phyloP scores from a whole-genome alignment of 2,329 filamentous ascomycete genomes.

The Pseudogymnoascus sp. region DNA sequence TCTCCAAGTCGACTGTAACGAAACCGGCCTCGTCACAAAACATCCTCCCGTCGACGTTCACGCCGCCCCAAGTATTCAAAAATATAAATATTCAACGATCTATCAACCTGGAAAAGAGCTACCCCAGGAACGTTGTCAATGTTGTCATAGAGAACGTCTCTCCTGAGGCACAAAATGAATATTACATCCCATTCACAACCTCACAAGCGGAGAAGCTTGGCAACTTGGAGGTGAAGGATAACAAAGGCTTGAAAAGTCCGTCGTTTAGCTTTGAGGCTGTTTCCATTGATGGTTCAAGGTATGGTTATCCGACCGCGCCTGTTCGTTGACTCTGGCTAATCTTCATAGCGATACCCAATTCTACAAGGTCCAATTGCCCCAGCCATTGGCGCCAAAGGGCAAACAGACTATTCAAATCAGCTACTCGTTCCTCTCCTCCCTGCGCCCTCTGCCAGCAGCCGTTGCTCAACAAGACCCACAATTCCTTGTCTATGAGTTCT shows the following conservation, averaged over 20 bases:
- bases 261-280: constrained; percentile 62
- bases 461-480: constrained; percentile 83
- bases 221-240: constrained; percentile 84
- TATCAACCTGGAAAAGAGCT: constrained; percentile 88
- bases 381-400: constrained; percentile 62
- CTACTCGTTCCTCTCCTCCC: constrained; percentile 71
- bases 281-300: constrained; percentile 54
- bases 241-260: constrained; percentile 63
- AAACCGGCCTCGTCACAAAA: constrained; percentile 44
- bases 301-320: constrained; percentile 16
- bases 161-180: constrained; percentile 70
- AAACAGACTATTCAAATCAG: constrained; percentile 84
- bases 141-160: constrained; percentile 88
- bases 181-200: constrained; percentile 80
- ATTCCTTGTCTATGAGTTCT: constrained; percentile 78
- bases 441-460: constrained; percentile 68
- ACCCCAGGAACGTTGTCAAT: constrained; percentile 83
- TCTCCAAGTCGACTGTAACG: constrained; percentile 24
- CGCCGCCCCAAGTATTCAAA: constrained; percentile 83
- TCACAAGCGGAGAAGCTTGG: constrained; percentile 69
- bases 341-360: constrained; percentile 60
- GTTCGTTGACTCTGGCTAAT: constrained; percentile 21
- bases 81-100: constrained; percentile 86
- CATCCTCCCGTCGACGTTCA: constrained; percentile 59
- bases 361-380: constrained; percentile 72